phyloP scores from a whole-genome alignment of 805 yeast species.

The Starmera quercuum region DNA sequence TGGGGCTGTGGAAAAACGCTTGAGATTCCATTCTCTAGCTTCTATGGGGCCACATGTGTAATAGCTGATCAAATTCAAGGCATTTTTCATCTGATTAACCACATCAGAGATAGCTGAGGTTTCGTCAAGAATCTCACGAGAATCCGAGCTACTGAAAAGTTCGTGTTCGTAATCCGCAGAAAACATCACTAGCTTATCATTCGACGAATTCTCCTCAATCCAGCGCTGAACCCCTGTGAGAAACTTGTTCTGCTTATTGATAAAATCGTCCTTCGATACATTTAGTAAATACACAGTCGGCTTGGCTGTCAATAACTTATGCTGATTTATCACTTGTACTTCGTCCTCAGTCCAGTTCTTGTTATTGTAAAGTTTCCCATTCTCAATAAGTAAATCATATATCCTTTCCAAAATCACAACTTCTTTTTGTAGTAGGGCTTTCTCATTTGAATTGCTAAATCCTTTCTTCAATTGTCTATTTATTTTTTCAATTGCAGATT shows the following conservation, averaged over 20 bases:
- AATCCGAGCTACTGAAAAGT: constrained; percentile 21
- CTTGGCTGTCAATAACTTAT: constrained; percentile 77
- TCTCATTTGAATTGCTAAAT: constrained; percentile 38
- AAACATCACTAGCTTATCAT: constrained; percentile 61
- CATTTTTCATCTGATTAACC: constrained; percentile 56
- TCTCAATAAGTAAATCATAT: constrained; percentile 49
- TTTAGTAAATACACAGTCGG: constrained; percentile 79
- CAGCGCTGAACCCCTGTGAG: constrained; percentile 47
- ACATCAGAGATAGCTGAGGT: constrained; percentile 55
- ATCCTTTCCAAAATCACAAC: constrained; percentile 28
- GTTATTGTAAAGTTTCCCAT: constrained; percentile 54
- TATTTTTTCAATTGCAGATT: constrained; percentile 45
- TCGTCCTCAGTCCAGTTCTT: constrained; percentile 58
- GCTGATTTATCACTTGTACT: constrained; percentile 56
- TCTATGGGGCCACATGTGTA: constrained; percentile 85
- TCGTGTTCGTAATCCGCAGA: constrained; percentile 46
- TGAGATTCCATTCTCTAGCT: constrained; percentile 84
- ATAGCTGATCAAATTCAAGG: constrained; percentile 67
- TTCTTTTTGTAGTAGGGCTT: constrained; percentile 36
- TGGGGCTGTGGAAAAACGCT: constrained; percentile 70
- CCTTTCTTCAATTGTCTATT: constrained; percentile 31
- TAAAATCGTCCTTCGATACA: constrained; percentile 63
- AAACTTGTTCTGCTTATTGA: constrained; percentile 44
- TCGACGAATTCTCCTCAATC: constrained; percentile 62
- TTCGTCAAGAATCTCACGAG: constrained; percentile 29